Conservation (phyloP, 768 basidiomycete genomes). For the Leccinum pellstonianum region DNA sequence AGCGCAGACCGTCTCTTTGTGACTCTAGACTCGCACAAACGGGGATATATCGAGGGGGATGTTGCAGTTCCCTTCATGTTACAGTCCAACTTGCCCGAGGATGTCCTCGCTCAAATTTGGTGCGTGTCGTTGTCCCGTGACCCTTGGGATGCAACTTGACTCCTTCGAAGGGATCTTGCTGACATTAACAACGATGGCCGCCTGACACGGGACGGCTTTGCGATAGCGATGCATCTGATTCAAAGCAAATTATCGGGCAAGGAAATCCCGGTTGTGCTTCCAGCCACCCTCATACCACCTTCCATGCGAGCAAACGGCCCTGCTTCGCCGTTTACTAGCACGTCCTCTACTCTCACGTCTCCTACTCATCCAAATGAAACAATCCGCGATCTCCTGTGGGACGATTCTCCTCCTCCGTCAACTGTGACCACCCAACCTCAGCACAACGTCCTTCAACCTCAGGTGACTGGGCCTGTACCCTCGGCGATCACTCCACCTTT, state of each 20-base stretch:
- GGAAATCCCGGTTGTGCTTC: slow-evolving; percentile 70
- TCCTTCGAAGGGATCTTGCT: slow-evolving; percentile 75
- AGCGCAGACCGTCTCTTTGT: slow-evolving; percentile 78
- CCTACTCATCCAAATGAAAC: slow-evolving; percentile 37
- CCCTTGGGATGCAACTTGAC: slow-evolving; percentile 2
- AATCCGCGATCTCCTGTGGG: slow-evolving; percentile 50
- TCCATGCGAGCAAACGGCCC: slow-evolving; percentile 55
- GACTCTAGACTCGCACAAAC: slow-evolving; percentile 68
- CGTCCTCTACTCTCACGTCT: slow-evolving; percentile 31
- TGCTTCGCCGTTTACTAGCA: slow-evolving; percentile 39
- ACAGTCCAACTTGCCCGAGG: slow-evolving; percentile 80
- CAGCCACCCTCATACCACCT: slow-evolving; percentile 77
- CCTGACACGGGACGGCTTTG: slow-evolving; percentile 89
- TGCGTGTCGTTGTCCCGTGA: slow-evolving; percentile 38
- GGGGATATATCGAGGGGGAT: slow-evolving; percentile 87
- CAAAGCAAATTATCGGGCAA: slow-evolving; percentile 79
- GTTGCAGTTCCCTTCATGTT: slow-evolving; percentile 95
- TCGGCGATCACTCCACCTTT: slow-evolving; percentile 32
- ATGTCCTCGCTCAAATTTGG: slow-evolving; percentile 90
- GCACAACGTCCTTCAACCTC: slow-evolving; percentile 31
- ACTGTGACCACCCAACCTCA: slow-evolving; percentile 40
- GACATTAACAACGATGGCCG: slow-evolving; percentile 87
- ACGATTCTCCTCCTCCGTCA: slow-evolving; percentile 48
- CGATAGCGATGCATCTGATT: slow-evolving; percentile 93
- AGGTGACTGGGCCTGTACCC: slow-evolving; percentile 36